Percentiles rank a stretch among this genome's conserved stretches.
Evolutionary conservation across 1,284 basidiomycete species (phyloP).

Genomic region (Ceratobasidium theobromae): DNA sequence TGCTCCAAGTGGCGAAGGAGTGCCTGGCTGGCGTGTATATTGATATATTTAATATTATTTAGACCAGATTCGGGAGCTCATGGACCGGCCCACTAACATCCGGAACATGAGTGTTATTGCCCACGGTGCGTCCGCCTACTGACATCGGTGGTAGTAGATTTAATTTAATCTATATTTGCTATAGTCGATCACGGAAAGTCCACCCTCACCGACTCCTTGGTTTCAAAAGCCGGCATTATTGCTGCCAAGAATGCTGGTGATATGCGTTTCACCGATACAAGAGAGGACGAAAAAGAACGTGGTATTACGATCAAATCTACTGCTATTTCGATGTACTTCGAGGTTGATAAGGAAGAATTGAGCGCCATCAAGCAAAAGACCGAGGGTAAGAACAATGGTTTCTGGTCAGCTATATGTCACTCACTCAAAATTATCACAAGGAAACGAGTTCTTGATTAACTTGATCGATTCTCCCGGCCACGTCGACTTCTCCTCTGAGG

Average conservation of each 20-base stretch:
- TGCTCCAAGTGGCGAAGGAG: neutral
- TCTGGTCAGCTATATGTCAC: too few relatives aligned
- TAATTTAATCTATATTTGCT: conserved; percentile 15
- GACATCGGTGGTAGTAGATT: neutral
- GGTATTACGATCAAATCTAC: conserved; percentile 99
- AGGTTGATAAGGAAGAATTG: conserved; percentile 89
- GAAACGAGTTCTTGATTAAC: conserved; percentile 99
- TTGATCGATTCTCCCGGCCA: conserved; percentile 99
- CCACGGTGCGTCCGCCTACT: conserved; percentile 62
- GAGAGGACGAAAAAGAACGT: conserved; percentile 99
- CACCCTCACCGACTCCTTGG: conserved; percentile 97
- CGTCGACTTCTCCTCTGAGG: conserved; percentile 99
- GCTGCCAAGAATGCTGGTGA: conserved; percentile 95
- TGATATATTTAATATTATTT: conserved; percentile 34
- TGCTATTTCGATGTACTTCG: conserved; percentile 99
- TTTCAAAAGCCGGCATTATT: conserved; percentile 99
- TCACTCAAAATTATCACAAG: conserved; percentile 48
- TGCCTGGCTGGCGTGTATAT: conserved; percentile 32
- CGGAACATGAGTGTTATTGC: conserved; percentile 99
- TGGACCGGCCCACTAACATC: conserved; percentile 91
- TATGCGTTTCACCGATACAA: conserved; percentile 96
- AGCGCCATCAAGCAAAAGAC: conserved; percentile 90
- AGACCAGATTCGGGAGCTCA: conserved; percentile 89
- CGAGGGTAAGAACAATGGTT: conserved; percentile 69
- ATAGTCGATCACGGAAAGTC: conserved; percentile 99